Evolutionary conservation across 495 filamentous ascomycete species (phyloP).

Genomic region (Xylaria palmicola): DNA sequence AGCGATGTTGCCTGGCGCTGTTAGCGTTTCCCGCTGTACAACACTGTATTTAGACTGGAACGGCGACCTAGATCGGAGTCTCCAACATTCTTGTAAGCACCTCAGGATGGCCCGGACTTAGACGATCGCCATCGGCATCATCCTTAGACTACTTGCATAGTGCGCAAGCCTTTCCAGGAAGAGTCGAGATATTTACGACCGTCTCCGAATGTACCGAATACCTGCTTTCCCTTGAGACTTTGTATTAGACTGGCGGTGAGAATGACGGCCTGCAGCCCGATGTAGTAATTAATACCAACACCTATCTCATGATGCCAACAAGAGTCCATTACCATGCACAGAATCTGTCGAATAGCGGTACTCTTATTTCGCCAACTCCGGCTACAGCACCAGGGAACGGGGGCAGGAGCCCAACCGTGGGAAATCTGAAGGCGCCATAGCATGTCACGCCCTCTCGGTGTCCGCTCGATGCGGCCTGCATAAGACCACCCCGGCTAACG

Average conservation of each 20-base stretch:
- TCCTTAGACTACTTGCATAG: neutral
- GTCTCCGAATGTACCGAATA: neutral
- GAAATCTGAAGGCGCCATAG: neutral
- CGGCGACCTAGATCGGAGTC: neutral
- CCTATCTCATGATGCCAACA: too few relatives aligned
- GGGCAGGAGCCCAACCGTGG: neutral
- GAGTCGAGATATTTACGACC: neutral
- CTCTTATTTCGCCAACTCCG: neutral
- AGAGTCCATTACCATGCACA: neutral
- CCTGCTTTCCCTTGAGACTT: neutral
- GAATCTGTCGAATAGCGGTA: neutral
- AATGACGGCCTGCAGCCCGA: neutral
- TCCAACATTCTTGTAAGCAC: neutral
- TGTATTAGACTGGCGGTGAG: neutral
- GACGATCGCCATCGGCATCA: neutral
- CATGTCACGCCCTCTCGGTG: neutral
- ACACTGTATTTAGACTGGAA: neutral
- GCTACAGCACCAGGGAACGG: neutral
- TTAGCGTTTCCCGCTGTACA: conserved; percentile 2
- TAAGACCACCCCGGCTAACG: neutral
- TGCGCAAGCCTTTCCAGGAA: neutral
- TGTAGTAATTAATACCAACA: neutral
- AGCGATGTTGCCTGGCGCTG: too few relatives aligned
- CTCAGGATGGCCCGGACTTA: neutral
- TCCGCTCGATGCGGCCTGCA: neutral